Conservation (phyloP, 2,329 filamentous ascomycete species). For the Talaromyces atroroseus region DNA sequence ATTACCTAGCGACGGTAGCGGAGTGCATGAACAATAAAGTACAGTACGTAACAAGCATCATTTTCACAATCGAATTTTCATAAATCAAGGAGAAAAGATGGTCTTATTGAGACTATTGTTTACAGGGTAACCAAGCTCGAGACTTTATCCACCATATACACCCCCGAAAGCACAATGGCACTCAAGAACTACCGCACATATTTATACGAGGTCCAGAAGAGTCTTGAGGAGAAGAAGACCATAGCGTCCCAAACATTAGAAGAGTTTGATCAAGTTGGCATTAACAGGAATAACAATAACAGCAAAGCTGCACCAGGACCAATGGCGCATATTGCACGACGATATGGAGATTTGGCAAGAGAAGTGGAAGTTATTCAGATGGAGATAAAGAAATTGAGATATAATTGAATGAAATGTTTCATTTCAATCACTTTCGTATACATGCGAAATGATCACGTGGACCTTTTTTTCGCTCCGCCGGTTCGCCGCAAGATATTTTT, state of each 20-base stretch:
- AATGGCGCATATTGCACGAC: slow-evolving; percentile 33
- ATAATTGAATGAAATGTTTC: slow-evolving; percentile 3
- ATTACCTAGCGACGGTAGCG: slow-evolving; percentile 36
- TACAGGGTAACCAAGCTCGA: slow-evolving; percentile 34
- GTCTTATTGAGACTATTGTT: neutral
- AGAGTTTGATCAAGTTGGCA: slow-evolving; percentile 28
- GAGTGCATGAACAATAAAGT: slow-evolving; percentile 33
- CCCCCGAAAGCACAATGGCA: slow-evolving; percentile 31
- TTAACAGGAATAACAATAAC: neutral
- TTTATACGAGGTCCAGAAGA: slow-evolving; percentile 18
- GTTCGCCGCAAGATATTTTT: neutral
- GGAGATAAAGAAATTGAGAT: slow-evolving; percentile 29
- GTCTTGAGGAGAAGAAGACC: slow-evolving; percentile 19
- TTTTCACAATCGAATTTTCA: neutral
- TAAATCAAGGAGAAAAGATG: neutral
- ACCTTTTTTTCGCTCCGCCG: neutral
- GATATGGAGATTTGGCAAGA: slow-evolving; percentile 32
- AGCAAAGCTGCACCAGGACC: slow-evolving; percentile 17
- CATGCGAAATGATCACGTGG: neutral
- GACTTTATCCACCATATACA: slow-evolving; percentile 32
- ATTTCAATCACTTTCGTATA: neutral
- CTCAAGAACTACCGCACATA: slow-evolving; percentile 30
- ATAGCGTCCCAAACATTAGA: slow-evolving; percentile 28
- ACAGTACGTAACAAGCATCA: slow-evolving; percentile 22
- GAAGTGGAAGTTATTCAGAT: slow-evolving; percentile 34